A percentile compares a stretch with the other conserved stretches of the same genome.
These are phyloP conservation scores for Solanum corneliomulleri DNA, from an alignment of 257 asterid genomes.

Conservation along the genomic window DNA sequence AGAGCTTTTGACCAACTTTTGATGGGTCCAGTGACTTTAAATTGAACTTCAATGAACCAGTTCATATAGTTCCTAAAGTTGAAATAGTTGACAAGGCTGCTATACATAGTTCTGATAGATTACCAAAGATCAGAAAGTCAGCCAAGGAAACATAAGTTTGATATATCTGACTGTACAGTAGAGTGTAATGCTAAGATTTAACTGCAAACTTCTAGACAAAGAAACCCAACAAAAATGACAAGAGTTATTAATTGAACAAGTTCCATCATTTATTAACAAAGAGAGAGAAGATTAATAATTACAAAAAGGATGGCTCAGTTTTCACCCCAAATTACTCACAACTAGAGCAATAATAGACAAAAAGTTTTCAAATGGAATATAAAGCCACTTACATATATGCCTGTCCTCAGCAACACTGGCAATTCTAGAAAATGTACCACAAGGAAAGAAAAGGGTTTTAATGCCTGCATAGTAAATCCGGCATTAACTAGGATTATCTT, in stretches of 20 bases:
- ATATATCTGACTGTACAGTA: not conserved
- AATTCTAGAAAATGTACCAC: conserved; percentile 72
- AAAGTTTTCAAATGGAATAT: not conserved
- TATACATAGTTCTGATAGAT: not conserved
- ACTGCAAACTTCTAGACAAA: not conserved
- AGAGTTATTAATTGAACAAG: not conserved
- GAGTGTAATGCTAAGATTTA: not conserved
- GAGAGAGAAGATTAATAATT: not conserved
- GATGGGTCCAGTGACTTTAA: not conserved
- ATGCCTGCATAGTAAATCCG: conserved; percentile 42
- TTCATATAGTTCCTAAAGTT: not conserved
- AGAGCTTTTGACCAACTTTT: not conserved
- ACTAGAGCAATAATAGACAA: not conserved
- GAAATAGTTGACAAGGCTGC: not conserved
- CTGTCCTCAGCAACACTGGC: conserved; percentile 60
- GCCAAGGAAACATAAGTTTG: not conserved
- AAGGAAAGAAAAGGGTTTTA: conserved; percentile 63
- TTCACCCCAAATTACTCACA: not conserved
- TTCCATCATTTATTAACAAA: not conserved
- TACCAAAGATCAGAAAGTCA: not conserved
- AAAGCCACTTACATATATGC: conserved; percentile 60
- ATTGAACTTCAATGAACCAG: not conserved
- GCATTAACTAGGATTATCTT: not conserved
- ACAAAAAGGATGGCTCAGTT: not conserved
- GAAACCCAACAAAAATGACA: no score